Evolutionary conservation across 352 stramenopile species (phyloP).

Genomic region (Thalassiosira hispida): DNA sequence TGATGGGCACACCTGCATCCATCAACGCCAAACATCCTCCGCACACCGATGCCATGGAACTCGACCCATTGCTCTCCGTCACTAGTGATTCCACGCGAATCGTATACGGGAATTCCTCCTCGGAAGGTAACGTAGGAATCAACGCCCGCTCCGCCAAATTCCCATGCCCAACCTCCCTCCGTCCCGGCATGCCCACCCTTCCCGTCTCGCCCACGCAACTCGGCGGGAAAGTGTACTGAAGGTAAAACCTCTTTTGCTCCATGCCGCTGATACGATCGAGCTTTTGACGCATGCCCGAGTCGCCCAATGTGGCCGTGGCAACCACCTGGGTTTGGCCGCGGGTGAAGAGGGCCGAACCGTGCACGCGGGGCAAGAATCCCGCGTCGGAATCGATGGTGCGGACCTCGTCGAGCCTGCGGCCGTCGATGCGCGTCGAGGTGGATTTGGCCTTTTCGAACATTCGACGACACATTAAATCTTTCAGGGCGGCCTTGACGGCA

Average conservation of each 20-base stretch:
- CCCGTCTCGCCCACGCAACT: slow-evolving; percentile 97
- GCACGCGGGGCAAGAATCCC: slow-evolving; percentile 82
- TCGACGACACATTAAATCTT: slow-evolving; percentile 71
- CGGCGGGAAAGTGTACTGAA: slow-evolving; percentile 98
- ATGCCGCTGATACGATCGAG: slow-evolving; percentile 84
- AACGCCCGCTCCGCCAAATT: slow-evolving; percentile 94
- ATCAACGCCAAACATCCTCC: slow-evolving; percentile 95
- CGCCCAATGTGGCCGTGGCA: slow-evolving; percentile 85
- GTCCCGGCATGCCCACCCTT: slow-evolving; percentile 85
- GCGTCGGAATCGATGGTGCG: slow-evolving; percentile 89
- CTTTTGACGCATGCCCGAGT: slow-evolving; percentile 84
- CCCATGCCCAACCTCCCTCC: slow-evolving; percentile 95
- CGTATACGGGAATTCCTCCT: slow-evolving; percentile 94
- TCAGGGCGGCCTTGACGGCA: slow-evolving; percentile 66
- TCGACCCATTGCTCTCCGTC: slow-evolving; percentile 87
- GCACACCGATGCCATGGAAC: slow-evolving; percentile 97
- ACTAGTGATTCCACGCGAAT: slow-evolving; percentile 96
- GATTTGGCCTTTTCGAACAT: slow-evolving; percentile 70
- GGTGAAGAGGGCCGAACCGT: slow-evolving; percentile 84
- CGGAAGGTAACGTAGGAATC: slow-evolving; percentile 90
- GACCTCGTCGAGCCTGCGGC: slow-evolving; percentile 86
- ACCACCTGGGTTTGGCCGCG: slow-evolving; percentile 86
- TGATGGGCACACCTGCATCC: slow-evolving; percentile 96
- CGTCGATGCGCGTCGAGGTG: slow-evolving; percentile 88
- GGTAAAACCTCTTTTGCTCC: slow-evolving; percentile 89